Base-by-base conservation (phyloP, 768 basidiomycete genomes). In the Mycena indigotica region DNA sequence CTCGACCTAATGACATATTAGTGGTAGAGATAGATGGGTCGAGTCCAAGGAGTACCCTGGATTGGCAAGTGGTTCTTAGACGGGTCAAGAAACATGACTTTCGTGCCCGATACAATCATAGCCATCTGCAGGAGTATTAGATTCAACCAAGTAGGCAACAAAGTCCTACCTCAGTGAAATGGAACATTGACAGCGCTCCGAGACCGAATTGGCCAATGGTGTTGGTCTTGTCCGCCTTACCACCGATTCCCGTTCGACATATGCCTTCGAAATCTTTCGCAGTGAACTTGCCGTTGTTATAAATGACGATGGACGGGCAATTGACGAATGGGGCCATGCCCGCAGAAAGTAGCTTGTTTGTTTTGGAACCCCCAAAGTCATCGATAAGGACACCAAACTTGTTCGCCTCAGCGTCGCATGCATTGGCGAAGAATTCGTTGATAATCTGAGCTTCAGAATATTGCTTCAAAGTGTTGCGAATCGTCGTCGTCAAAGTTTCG, bases 371-470 rank as follows among this genome's bases (percentile, higher is more conserved):
- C 4, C 38, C 39, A 5, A 48, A 35, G n/a, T 75, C 66, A 55
- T 82, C 78, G 5, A 81, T 52, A 1, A 80, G 56, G 19, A 82
- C 61, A 2, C 67, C 62, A 57, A 84, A 80, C n/a, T 67, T 62
- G 2, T 70, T 74, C 0, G 83, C 83, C 10, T 66, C 66, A 0
- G 82, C 83, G 62, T 84, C 83, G 4, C 70, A 70, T 1, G 83
- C 83, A 55, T 84, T 84, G 1, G 83, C 83, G 5, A 84, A 56
- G 60, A 83, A 82, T 55, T 84, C 83, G 2, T 73, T 74, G 30
- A 78, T 65, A 10, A 81, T 72, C 52, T 83, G 79, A 5, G 71
- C 69, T 5, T 72, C 70, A 5, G 71, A 71, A 50, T 84, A 84
- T 21, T 77, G 71, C 17, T 62, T 66, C 12, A 84, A 66, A 0